These are phyloP conservation scores for Fraxinus velutina DNA, from an alignment of 305 asterid species.

Conservation along the genomic window DNA sequence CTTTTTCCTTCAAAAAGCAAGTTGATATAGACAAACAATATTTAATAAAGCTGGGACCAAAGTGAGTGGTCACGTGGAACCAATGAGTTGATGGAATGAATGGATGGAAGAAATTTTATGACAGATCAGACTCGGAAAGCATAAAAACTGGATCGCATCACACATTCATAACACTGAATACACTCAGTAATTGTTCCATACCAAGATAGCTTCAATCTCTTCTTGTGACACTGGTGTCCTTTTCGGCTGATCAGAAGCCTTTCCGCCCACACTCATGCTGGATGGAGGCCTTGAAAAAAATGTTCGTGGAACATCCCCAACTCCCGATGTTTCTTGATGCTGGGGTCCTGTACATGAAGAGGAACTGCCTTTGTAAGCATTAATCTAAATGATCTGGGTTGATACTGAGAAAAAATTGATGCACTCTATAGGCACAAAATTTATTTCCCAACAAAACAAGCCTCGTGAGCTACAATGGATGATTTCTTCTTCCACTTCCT, in stretches of 20 bases:
- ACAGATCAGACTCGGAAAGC: conserved; percentile 9
- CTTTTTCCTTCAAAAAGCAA: neutral
- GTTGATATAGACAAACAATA: neutral
- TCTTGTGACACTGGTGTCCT: conserved; percentile 70
- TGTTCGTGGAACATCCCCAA: conserved; percentile 41
- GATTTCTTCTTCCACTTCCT: neutral
- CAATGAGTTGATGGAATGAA: neutral
- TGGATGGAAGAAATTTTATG: conserved; percentile 1
- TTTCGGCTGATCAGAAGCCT: conserved; percentile 85
- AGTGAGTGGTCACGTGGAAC: neutral
- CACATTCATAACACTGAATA: neutral
- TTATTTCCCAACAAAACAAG: neutral
- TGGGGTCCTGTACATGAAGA: conserved; percentile 51
- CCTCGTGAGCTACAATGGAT: neutral
- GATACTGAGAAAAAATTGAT: neutral
- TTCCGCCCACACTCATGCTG: conserved; percentile 53
- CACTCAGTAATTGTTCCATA: conserved; percentile 27
- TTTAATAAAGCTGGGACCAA: neutral
- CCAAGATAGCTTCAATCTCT: conserved; percentile 80
- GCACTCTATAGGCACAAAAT: neutral
- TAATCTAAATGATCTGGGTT: neutral
- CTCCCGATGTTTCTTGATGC: conserved; percentile 36
- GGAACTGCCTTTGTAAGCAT: conserved; percentile 18
- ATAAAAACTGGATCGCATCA: neutral
- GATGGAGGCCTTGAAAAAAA: conserved; percentile 58